Evolutionary conservation across 169 alveolate genomes (phyloP), one percentile per base, ranked within the genome.

Genomic region (Eimeria praecox): DNA sequence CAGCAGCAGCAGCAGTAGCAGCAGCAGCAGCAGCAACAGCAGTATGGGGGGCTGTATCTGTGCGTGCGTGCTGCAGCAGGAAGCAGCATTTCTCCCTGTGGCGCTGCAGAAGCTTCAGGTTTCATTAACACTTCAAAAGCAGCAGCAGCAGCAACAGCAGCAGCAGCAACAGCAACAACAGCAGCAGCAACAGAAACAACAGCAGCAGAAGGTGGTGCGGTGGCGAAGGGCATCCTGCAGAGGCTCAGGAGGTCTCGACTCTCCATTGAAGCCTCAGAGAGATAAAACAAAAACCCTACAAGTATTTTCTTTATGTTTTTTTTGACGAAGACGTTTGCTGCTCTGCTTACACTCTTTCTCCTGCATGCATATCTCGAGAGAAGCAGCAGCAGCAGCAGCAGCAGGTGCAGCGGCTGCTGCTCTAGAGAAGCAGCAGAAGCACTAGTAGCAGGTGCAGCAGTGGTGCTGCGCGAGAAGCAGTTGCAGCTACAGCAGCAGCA

Each of bases 1-100:
- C 18, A 22, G 64, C 44, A 78, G 88, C 88, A 78, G 88, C 88
- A 78, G 66, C 64, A 78, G 88, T 66, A 78, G 66, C 88, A 78
- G 66, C 88, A 78, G 44, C 66, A 78, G 16, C 88, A 78, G 42
- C 88, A 44, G 42, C 88, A 78, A 66, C 85, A 35, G 85, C 85
- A 73, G 35, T 8, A 71, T 5, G 30, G n/a, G 82, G 33, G n/a
- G 82, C 82, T 22, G 82, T 22, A 71, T 3, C 82, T 22, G 82
- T n/a, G n/a, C n/a, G n/a, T n/a, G n/a, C n/a, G n/a, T n/a, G n/a
- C 22, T 1, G 38, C 73, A 62, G 73, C 33, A 62, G 40, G 27
- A 27, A 27, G 3, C 33, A 2, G 14, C 73, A 12, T 14, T 62
- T 27, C 38, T 62, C 4, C 44, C 27, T 35, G 80, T 38, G 20